Base-by-base conservation (phyloP, 1,139 yeast species). In the Saccharomyces hybrid region DNA sequence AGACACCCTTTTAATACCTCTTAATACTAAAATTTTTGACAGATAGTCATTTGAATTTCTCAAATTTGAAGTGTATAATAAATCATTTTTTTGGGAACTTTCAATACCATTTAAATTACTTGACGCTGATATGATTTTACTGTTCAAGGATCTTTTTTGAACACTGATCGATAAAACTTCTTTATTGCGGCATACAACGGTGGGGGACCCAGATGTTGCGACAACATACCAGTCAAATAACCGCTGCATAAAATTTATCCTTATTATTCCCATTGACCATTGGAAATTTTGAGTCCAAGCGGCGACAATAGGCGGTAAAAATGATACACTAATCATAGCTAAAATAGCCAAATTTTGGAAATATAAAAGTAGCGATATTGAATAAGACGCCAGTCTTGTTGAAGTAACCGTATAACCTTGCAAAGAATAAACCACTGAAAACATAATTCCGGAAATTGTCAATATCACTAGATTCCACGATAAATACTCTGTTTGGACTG, bases 201-300 rank as follows among this genome's bases (percentile, higher is more conserved):
- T 85, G 3, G 95, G 83, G 1, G 79, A 70, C 56, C 99, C 99
- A 48, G 97, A 97, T 1, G 99, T 93, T 13, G 97, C 77, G 72
- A 91, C 96, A 55, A 93, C 83, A 72, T 93, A 93, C 99, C 99
- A 93, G 69, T 84, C 82, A 63, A 95, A 86, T 57, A 91, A 88
- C 50, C 76, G 70, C 71, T 93, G 99, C 81, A 93, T 86, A 66
- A 91, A 89, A n/a, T 75, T 74, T 11, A 83, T 82, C 56, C 80
- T 78, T 63, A 95, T 88, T 59, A 93, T 83, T 54, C 99, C 99
- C 78, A 93, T 79, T 5, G 97, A 84, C 99, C 99, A 93, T 74
- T 84, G 84, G 76, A 93, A 93, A 74, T 93, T 93, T 71, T 93
- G 97, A 41, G 96, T 85, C 99, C 99, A 93, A 3, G 98, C 95